Evolutionary conservation across 129 eudicot species (phyloP).

Genomic region (Flaveria linearis): DNA sequence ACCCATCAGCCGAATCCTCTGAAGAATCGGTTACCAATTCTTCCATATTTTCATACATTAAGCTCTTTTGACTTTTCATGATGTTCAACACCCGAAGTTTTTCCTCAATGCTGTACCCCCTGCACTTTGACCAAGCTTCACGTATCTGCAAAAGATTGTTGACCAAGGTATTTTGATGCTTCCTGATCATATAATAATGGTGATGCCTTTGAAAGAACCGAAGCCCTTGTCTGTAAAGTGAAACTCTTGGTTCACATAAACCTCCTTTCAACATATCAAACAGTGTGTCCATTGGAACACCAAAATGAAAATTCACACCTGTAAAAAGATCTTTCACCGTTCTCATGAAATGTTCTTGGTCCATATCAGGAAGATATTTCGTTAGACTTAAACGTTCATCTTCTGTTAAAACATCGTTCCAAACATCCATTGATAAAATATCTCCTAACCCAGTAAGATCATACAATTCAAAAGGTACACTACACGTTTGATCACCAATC

Average conservation of each 20-base stretch:
- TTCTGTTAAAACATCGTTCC: slow-evolving; percentile 90
- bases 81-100: slow-evolving; percentile 89
- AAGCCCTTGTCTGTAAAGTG: slow-evolving; percentile 80
- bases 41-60: slow-evolving; percentile 80
- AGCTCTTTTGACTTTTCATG: slow-evolving; percentile 78
- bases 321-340: slow-evolving; percentile 88
- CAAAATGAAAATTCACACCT: slow-evolving; percentile 80
- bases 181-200: slow-evolving; percentile 69
- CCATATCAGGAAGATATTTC: slow-evolving; percentile 91
- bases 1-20: slow-evolving; percentile 65
- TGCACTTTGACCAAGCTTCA: slow-evolving; percentile 86
- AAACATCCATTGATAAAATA: slow-evolving; percentile 84
- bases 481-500: slow-evolving; percentile 83
- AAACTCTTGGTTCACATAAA: slow-evolving; percentile 91
- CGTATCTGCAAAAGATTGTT: slow-evolving; percentile 63
- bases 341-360: slow-evolving; percentile 74
- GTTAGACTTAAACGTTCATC: slow-evolving; percentile 79
- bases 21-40: slow-evolving; percentile 72
- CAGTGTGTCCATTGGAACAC: slow-evolving; percentile 64
- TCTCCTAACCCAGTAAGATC: slow-evolving; percentile 78
- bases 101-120: slow-evolving; percentile 94
- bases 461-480: slow-evolving; percentile 84
- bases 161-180: slow-evolving; percentile 79
- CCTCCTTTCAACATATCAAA: slow-evolving; percentile 92
- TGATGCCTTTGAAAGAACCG: slow-evolving; percentile 65